phyloP scores from a whole-genome alignment of 306 rosid genomes.

The Prunus fruticosa region DNA sequence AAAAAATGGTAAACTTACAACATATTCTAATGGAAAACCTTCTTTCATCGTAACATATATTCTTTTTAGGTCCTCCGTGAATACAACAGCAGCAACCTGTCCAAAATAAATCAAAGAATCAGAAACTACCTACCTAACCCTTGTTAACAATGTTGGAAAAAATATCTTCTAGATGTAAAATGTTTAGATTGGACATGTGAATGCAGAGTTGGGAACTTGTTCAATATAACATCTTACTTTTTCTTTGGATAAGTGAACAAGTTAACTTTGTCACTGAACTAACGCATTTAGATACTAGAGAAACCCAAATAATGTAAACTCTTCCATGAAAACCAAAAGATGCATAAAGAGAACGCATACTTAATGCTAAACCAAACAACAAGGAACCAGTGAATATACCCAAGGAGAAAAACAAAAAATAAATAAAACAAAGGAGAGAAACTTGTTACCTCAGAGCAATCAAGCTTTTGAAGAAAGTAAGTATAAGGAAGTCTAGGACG shows the following conservation, averaged over 20 bases:
- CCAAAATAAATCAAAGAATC: conserved; percentile 34
- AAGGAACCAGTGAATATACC: conserved; percentile 14
- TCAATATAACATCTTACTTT: not conserved
- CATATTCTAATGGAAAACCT: conserved; percentile 91
- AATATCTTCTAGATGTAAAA: not conserved
- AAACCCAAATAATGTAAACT: conserved; percentile 4
- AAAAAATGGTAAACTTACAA: conserved; percentile 53
- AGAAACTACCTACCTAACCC: conserved; percentile 24
- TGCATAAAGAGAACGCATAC: conserved; percentile 14
- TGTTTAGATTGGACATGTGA: not conserved
- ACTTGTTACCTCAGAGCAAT: conserved; percentile 75
- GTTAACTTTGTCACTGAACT: not conserved
- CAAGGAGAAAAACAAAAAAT: conserved; percentile 16
- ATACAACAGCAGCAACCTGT: conserved; percentile 94
- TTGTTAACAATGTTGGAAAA: conserved; percentile 4
- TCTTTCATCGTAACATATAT: conserved; percentile 90
- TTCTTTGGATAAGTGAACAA: not conserved
- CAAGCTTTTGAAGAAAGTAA: conserved; percentile 84
- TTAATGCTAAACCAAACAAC: not conserved
- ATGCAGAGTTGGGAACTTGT: not conserved
- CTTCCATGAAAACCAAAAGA: conserved; percentile 9
- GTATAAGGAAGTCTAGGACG: conserved; percentile 92
- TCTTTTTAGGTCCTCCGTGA: conserved; percentile 81
- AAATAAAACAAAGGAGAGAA: not conserved
- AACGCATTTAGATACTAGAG: conserved; percentile 1